A percentile compares a stretch with the other conserved stretches of the same genome.
Evolutionary conservation across 1,139 yeast species (phyloP).

Genomic region (Suhomyces atakaporum): DNA sequence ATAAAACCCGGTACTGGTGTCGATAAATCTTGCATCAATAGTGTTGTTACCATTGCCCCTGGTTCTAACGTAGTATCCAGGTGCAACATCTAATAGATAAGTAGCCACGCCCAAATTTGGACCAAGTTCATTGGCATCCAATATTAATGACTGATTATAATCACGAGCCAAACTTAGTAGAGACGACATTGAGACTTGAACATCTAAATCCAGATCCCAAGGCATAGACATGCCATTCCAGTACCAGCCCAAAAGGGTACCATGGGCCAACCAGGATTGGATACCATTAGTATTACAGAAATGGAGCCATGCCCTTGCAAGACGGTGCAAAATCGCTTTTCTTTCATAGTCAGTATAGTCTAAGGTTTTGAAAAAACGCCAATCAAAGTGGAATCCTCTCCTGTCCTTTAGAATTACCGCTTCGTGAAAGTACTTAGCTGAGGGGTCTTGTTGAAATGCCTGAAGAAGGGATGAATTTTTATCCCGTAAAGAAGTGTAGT

Average conservation of each 20-base stretch:
- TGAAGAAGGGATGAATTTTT: background rate
- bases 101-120: conserved; percentile 43
- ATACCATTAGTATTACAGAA: conserved; percentile 46
- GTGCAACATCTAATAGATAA: conserved; percentile 55
- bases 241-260: conserved; percentile 59
- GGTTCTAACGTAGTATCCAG: conserved; percentile 37
- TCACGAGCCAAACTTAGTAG: conserved; percentile 40
- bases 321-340: conserved; percentile 45
- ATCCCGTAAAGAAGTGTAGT: too few species aligned
- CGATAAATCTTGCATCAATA: conserved; percentile 65
- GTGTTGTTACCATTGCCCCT: conserved; percentile 47
- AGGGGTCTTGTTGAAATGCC: background rate
- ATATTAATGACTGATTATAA: conserved; percentile 50
- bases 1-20: conserved; percentile 54
- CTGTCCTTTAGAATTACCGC: conserved; percentile 43
- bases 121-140: conserved; percentile 37
- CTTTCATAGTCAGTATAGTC: conserved; percentile 37
- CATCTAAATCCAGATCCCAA: conserved; percentile 70
- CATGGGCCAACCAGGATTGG: conserved; percentile 62
- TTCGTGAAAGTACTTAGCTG: conserved; percentile 28
- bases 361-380: conserved; percentile 41
- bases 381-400: conserved; percentile 33
- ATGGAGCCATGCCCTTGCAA: conserved; percentile 55
- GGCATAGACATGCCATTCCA: conserved; percentile 63
- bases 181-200: conserved; percentile 50